These are phyloP conservation scores for Hysterangium stoloniferum DNA, from an alignment of 768 basidiomycete species.

Conservation along the genomic window DNA sequence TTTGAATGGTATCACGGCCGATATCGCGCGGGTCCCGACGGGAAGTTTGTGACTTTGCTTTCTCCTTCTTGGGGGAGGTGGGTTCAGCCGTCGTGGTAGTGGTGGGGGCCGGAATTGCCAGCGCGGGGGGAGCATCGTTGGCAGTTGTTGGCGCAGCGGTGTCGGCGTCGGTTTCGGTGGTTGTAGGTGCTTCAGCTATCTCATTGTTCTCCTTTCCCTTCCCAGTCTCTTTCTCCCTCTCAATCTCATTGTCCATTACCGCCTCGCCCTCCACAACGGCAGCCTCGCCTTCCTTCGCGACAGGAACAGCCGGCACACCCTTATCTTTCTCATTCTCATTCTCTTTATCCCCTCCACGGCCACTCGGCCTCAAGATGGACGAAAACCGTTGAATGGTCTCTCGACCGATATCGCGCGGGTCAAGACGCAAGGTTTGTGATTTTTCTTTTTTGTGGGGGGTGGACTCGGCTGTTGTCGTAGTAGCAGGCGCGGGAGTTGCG, in stretches of 20 bases:
- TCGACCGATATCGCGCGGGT: conserved; percentile 5
- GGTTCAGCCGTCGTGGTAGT: too few relatives aligned
- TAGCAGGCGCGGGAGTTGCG: background rate
- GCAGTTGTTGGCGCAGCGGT: too few relatives aligned
- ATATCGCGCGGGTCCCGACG: conserved; percentile 3
- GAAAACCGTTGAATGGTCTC: conserved; percentile 9
- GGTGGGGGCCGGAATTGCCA: too few relatives aligned
- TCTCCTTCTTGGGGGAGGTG: background rate
- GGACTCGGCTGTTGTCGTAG: background rate
- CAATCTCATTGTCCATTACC: too few relatives aligned
- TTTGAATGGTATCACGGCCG: conserved; percentile 4
- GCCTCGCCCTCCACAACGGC: too few relatives aligned
- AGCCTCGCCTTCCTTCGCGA: background rate
- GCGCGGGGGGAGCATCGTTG: too few relatives aligned
- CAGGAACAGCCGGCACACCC: background rate
- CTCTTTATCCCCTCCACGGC: background rate
- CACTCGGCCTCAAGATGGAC: conserved; percentile 2
- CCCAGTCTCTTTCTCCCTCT: too few relatives aligned
- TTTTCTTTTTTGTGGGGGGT: background rate
- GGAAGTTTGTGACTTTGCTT: background rate
- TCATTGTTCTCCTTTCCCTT: too few relatives aligned
- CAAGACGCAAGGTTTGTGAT: background rate
- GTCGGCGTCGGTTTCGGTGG: background rate
- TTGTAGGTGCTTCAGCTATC: background rate
- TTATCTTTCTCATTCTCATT: background rate